Evolutionary conservation across 805 yeast species (phyloP).

Genomic region (Teunomyces pallodes): DNA sequence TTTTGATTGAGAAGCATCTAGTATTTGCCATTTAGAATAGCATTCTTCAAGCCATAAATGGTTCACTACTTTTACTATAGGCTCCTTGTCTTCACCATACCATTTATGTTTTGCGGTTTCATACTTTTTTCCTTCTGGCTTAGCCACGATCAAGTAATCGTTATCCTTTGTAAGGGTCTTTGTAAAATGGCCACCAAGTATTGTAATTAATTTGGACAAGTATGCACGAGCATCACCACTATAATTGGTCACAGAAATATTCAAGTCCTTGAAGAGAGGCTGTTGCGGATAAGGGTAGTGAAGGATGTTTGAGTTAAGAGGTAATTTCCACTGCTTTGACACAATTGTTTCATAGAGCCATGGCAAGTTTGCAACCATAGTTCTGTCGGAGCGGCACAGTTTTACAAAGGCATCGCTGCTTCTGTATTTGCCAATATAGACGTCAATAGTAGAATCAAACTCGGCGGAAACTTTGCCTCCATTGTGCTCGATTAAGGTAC

Average conservation of each 20-base stretch:
- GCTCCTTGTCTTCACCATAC: slow-evolving; percentile 34
- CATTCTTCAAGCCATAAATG: slow-evolving; percentile 90
- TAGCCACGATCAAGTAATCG: slow-evolving; percentile 70
- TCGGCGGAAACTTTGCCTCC: slow-evolving; percentile 51
- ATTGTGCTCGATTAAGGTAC: slow-evolving; percentile 42
- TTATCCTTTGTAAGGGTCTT: slow-evolving; percentile 61
- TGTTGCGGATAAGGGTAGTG: slow-evolving; percentile 65
- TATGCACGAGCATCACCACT: slow-evolving; percentile 82
- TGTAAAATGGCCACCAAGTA: slow-evolving; percentile 77
- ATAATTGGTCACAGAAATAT: slow-evolving; percentile 73
- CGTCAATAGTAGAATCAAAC: slow-evolving; percentile 22
- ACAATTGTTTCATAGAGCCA: slow-evolving; percentile 76
- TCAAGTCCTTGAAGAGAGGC: slow-evolving; percentile 53
- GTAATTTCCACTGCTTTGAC: slow-evolving; percentile 53
- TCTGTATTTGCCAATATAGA: slow-evolving; percentile 62
- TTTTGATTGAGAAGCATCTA: slow-evolving; percentile 44
- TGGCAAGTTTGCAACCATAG: slow-evolving; percentile 59
- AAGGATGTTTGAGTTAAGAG: slow-evolving; percentile 51
- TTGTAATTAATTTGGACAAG: slow-evolving; percentile 56
- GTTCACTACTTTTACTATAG: slow-evolving; percentile 55
- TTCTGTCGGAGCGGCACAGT: slow-evolving; percentile 40
- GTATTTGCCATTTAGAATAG: slow-evolving; percentile 55
- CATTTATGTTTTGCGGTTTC: slow-evolving; percentile 65
- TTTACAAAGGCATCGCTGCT: slow-evolving; percentile 52
- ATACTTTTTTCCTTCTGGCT: slow-evolving; percentile 69